These are phyloP conservation scores for Cutaneotrichosporon arboriforme DNA, from an alignment of 1,284 basidiomycete genomes.

Conservation along the genomic window DNA sequence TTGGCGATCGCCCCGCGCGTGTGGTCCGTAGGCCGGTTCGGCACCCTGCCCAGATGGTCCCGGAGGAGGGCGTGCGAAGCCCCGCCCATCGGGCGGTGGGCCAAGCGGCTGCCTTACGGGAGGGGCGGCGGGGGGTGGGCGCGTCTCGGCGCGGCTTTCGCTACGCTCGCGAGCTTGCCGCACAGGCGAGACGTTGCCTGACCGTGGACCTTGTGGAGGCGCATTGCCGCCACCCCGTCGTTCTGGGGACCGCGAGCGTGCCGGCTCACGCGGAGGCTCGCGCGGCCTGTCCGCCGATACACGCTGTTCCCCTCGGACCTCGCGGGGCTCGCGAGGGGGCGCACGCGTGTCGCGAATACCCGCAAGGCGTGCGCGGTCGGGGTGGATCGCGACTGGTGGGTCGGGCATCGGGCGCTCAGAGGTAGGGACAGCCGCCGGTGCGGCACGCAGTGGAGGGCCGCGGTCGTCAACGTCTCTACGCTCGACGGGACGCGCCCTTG, in stretches of 20 bases:
- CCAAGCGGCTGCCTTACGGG: constrained; percentile 5
- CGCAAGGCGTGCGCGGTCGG: not conserved
- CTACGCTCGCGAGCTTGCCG: no score
- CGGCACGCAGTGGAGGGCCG: no score
- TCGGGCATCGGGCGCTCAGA: no score
- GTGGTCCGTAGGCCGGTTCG: not conserved
- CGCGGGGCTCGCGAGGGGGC: not conserved
- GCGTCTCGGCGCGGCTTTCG: no score
- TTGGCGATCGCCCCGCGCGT: not conserved
- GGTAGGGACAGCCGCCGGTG: no score
- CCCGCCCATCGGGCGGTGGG: not conserved
- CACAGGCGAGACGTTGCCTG: no score
- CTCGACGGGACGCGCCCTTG: no score
- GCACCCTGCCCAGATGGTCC: no score
- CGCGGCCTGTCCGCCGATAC: not conserved
- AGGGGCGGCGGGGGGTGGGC: no score
- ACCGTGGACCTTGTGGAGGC: no score
- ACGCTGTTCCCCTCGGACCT: not conserved
- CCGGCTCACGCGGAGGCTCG: not conserved
- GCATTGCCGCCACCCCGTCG: not conserved
- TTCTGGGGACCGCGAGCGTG: not conserved
- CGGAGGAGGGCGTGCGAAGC: constrained; percentile 1
- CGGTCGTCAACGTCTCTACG: no score
- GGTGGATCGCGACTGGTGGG: no score
- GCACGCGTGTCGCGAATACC: not conserved